phyloP scores from a whole-genome alignment of 1,139 yeast species.

The Kurtzmaniella natalensis region DNA sequence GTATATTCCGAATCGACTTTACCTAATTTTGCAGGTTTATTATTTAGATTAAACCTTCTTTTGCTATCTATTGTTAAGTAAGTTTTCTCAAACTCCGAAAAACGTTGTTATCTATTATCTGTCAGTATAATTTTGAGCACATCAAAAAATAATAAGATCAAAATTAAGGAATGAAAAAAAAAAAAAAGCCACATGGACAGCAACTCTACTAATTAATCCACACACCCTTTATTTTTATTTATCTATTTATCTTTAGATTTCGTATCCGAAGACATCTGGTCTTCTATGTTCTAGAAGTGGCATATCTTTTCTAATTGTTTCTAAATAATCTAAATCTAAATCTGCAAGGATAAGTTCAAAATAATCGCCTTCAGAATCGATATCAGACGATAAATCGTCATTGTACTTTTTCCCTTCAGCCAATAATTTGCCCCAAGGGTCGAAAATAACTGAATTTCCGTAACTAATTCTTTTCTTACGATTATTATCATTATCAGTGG shows the following conservation, averaged over 20 bases:
- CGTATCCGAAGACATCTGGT: constrained; percentile 47
- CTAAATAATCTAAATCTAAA: constrained; percentile 50
- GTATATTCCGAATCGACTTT: too few relatives aligned
- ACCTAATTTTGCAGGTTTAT: too few relatives aligned
- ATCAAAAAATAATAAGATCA: too few relatives aligned
- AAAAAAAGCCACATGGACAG: too few relatives aligned
- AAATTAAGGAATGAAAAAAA: too few relatives aligned
- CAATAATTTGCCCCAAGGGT: constrained; percentile 86
- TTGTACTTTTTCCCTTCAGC: constrained; percentile 45
- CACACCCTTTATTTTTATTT: too few relatives aligned
- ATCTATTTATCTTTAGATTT: constrained; percentile 13
- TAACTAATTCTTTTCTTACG: constrained; percentile 50
- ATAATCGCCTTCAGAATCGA: constrained; percentile 47
- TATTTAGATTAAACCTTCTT: too few relatives aligned
- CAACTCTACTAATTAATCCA: too few relatives aligned
- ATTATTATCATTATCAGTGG: constrained; percentile 7
- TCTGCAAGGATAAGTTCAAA: constrained; percentile 62
- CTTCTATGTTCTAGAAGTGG: constrained; percentile 73
- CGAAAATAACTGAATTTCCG: constrained; percentile 82
- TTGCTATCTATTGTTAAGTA: too few relatives aligned
- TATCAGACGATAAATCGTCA: constrained; percentile 32
- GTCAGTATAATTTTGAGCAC: too few relatives aligned
- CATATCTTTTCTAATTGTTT: constrained; percentile 57
- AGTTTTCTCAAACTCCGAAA: too few relatives aligned
- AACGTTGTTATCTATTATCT: too few relatives aligned